Conservation (phyloP, 2,329 filamentous ascomycete species). For the Trichoderma breve region DNA sequence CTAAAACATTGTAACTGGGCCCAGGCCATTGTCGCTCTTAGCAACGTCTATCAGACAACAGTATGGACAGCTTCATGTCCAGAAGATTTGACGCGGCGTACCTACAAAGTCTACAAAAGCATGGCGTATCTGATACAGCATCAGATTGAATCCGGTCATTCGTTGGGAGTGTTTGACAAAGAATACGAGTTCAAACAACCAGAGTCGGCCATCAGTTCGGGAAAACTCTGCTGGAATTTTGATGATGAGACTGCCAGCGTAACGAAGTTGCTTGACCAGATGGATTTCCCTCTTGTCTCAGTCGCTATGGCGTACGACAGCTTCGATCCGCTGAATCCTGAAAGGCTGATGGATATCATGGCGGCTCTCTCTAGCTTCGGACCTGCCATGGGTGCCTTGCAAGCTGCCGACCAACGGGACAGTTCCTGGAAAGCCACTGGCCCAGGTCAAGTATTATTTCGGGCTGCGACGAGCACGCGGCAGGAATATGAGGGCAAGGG, state of each 20-base stretch:
- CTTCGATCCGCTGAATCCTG: constrained; percentile 20
- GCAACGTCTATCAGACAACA: constrained; percentile 27
- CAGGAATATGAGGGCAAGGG: constrained; percentile 29
- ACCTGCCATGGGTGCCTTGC: neutral
- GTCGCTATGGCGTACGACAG: constrained; percentile 32
- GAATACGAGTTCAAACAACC: constrained; percentile 26
- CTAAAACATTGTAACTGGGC: constrained; percentile 28
- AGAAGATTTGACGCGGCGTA: constrained; percentile 16
- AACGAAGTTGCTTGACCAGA: constrained; percentile 19
- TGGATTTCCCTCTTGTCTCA: constrained; percentile 35
- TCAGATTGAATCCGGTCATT: constrained; percentile 25
- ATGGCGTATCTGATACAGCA: constrained; percentile 23
- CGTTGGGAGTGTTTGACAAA: constrained; percentile 28
- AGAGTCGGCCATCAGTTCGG: constrained; percentile 26
- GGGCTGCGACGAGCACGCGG: constrained; percentile 30
- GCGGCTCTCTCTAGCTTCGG: neutral
- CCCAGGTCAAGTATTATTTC: constrained; percentile 11
- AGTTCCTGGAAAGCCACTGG: neutral
- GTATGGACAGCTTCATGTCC: constrained; percentile 27
- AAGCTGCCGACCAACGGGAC: neutral
- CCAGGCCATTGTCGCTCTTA: constrained; percentile 28
- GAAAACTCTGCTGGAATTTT: constrained; percentile 23
- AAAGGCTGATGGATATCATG: neutral
- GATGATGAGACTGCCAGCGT: neutral
- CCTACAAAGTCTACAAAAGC: constrained; percentile 21